Evolutionary conservation across 2,329 filamentous ascomycete genomes (phyloP), one percentile per base, ranked within the genome.

Genomic region (Fusarium sp.): DNA sequence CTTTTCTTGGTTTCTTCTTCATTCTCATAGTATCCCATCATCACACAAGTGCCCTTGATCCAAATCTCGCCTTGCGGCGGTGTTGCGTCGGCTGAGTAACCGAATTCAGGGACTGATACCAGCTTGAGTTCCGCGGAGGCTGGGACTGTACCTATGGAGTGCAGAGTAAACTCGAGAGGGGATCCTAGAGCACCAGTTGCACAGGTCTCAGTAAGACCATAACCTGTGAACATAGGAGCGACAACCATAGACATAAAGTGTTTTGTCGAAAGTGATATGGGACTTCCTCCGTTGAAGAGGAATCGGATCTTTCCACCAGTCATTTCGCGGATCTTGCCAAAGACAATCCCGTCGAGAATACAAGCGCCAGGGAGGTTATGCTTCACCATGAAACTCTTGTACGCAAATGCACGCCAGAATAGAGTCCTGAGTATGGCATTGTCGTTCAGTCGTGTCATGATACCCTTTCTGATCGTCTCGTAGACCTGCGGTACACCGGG

Each of bases 401-500:
- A 82, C 69, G 81, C 81, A 70, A 87, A 84, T 3, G 88, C 88
- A n/a, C 83, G 83, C 88, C 88, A 91, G 85, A 99, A 99, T 63
- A 98, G 82, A 72, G 91, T 90, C 79, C 85, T 90, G 55, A 91
- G 86, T 30, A 98, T 56, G 11, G 85, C 79, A 74, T 90, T 90
- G 67, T 91, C 87, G 76, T 92, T 91, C 55, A 98, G 90, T 79
- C 93, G 93, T 74, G 84, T 81, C 72, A 94, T 84, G 75, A 99
- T 92, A 53, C 96, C 95, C 84, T 98, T 99, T 85, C 94, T 95
- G 74, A 99, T 91, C 1, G 93, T 94, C 82, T 99, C 96, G 93
- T 94, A 99, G 29, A 98, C 92, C 59, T 97, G 94, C 0, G 96
- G 96, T 2, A 99, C 96, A 78, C 96, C 96, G 25, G 97, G 91